Evolutionary conservation across 164 flowering plant species (phyloP), one percentile per base, ranked within the genome.

Genomic region (Houttuynia cordata): DNA sequence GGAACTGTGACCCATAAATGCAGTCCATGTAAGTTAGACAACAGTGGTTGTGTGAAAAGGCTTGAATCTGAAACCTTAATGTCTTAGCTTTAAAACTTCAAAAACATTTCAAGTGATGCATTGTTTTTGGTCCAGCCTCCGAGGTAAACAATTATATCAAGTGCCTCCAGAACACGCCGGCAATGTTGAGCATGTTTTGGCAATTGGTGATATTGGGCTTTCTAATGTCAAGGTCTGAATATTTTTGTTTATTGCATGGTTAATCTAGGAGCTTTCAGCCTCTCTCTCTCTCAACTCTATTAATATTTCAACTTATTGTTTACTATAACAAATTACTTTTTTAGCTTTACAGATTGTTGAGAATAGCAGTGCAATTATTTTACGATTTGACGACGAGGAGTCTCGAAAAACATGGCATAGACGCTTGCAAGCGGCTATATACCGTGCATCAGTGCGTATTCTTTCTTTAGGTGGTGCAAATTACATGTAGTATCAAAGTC

Each of bases 381-480:
- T 93, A 59, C 74, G 78, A 40, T 88, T 70, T 69, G 95, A 90
- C 59, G 76, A 83, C 61, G 89, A 90, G 15, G 92, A 88, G 49
- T 77, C 81, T 56, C 68, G 73, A 66, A 82, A 65, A 64, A 75
- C 71, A 39, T 93, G 99, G 99, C 84, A 78, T 42, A 80, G 75
- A 52, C 82, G 85, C 50, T 68, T 93, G 67, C 96, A 80, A 72
- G 87, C 89, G 67, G 92, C 93, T 59, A 81, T 85, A 53, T 93
- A 93, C 75, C 88, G 80, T 74, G 91, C 95, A 67, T 93, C 97
- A 79, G 99, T 93, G 78, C 17, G 57, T 22, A 30, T n/a, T 53
- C 24, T 50, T 24, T 15, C 25, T 10, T 2, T 53, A 53, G 24
- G 22, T 53, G 24, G 5, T 17, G 17, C 17, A 45, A 45, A 12